These are phyloP conservation scores for Tolypocladium capitatum DNA, from an alignment of 2,329 filamentous ascomycete genomes.

Conservation along the genomic window DNA sequence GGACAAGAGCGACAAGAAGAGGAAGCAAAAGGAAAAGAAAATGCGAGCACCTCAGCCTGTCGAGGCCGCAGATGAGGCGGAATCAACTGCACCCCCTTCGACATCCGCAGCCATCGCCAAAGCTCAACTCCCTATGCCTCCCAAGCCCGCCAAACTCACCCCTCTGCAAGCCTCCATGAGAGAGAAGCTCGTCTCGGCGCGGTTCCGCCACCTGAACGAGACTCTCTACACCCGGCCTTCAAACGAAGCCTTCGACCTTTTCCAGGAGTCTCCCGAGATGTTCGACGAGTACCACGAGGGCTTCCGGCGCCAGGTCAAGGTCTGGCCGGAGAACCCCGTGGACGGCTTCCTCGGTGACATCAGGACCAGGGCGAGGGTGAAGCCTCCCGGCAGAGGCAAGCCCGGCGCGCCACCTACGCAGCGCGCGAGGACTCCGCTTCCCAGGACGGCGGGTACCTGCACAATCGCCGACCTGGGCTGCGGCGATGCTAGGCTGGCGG, in stretches of 20 bases:
- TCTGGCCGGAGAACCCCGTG: slow-evolving; percentile 95
- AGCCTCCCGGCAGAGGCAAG: slow-evolving; percentile 16
- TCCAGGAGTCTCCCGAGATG: slow-evolving; percentile 76
- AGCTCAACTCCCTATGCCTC: slow-evolving; percentile 22
- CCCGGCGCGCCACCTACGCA: slow-evolving; percentile 14
- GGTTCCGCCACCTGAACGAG: slow-evolving; percentile 95
- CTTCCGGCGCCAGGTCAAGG: slow-evolving; percentile 87
- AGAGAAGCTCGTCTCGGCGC: slow-evolving; percentile 84
- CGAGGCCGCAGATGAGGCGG: slow-evolving; percentile 8
- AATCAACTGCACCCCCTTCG: slow-evolving; percentile 5
- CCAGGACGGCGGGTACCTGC: slow-evolving; percentile 57
- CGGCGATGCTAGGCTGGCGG: slow-evolving; percentile 74
- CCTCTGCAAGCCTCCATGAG: slow-evolving; percentile 90
- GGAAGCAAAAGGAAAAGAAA: slow-evolving; percentile 13
- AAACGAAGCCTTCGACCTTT: slow-evolving; percentile 66
- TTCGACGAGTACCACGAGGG: slow-evolving; percentile 94
- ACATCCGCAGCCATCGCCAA: slow-evolving; percentile 11
- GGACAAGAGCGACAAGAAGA: slow-evolving; percentile 21
- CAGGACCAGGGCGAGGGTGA: slow-evolving; percentile 48
- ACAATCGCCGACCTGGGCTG: slow-evolving; percentile 87
- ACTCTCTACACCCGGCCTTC: slow-evolving; percentile 91
- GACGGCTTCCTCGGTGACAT: slow-evolving; percentile 71
- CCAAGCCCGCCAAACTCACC: slow-evolving; percentile 54
- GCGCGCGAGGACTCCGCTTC: slow-evolving; percentile 38
- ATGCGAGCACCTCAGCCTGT: slow-evolving; percentile 5